These are phyloP conservation scores for Dactylellina leptospora DNA, from an alignment of 2,329 filamentous ascomycete species.

Conservation along the genomic window DNA sequence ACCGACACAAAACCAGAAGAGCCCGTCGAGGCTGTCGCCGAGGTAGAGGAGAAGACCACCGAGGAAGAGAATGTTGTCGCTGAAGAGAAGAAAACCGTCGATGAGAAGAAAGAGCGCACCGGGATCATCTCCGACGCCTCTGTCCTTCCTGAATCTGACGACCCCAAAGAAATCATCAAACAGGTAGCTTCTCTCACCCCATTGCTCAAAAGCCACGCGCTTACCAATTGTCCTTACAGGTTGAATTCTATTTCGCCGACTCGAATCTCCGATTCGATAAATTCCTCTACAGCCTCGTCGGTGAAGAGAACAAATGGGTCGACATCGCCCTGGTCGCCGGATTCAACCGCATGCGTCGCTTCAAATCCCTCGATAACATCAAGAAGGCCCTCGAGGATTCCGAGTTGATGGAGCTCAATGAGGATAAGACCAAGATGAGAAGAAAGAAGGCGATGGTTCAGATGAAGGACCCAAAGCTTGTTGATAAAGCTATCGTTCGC, in stretches of 20 bases:
- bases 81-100: constrained; percentile 8
- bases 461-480: constrained; percentile 62
- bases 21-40: constrained; percentile 9
- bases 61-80: constrained; percentile 34
- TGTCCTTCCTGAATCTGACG: constrained; percentile 73
- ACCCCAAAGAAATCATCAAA: constrained; percentile 81
- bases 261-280: constrained; percentile 89
- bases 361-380: constrained; percentile 85
- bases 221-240: constrained; percentile 64
- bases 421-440: constrained; percentile 73
- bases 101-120: constrained; percentile 64
- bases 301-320: constrained; percentile 82
- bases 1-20: constrained; percentile 34
- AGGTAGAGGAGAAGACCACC: constrained; percentile 41
- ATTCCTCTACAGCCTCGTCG: constrained; percentile 82
- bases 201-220: background rate
- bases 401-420: constrained; percentile 73
- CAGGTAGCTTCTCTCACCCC: constrained; percentile 67
- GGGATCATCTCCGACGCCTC: constrained; percentile 75
- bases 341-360: constrained; percentile 96
- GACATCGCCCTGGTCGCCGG: constrained; percentile 78
- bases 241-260: constrained; percentile 96
- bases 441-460: constrained; percentile 76
- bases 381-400: constrained; percentile 84
- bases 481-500: constrained; percentile 73